A percentile compares a stretch with the other conserved stretches of the same genome.
phyloP scores from a whole-genome alignment of 768 basidiomycete species.

The Pulveroboletus frians region DNA sequence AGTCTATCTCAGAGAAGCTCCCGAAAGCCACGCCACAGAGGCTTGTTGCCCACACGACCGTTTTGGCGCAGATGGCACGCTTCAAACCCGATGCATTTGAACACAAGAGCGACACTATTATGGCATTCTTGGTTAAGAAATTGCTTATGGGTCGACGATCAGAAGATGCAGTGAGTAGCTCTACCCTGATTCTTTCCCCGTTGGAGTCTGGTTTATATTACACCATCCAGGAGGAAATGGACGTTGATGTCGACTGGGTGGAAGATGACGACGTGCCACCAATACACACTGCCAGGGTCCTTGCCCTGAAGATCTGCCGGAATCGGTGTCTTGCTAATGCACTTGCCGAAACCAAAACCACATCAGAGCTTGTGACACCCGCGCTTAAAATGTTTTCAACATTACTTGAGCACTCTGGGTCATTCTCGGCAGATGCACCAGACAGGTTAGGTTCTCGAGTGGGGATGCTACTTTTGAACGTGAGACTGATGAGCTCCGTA shows the following conservation, averaged over 20 bases:
- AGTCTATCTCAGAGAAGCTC: constrained; percentile 60
- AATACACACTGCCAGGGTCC: constrained; percentile 62
- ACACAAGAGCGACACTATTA: constrained; percentile 67
- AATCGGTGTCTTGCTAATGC: constrained; percentile 75
- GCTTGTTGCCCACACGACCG: constrained; percentile 63
- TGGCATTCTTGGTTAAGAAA: constrained; percentile 64
- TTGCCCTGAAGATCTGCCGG: constrained; percentile 74
- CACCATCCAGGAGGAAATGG: constrained; percentile 47
- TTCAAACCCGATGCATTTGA: constrained; percentile 73
- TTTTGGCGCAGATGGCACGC: constrained; percentile 68
- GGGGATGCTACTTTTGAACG: neutral
- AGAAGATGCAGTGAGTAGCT: constrained; percentile 40
- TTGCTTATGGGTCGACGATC: constrained; percentile 57
- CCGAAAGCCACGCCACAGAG: constrained; percentile 41
- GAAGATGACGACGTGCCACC: constrained; percentile 58
- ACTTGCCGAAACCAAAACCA: constrained; percentile 49
- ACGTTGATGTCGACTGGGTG: constrained; percentile 69
- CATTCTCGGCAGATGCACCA: constrained; percentile 47
- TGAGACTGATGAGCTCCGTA: constrained; percentile 25
- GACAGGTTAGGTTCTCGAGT: constrained; percentile 42
- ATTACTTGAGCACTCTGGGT: constrained; percentile 66
- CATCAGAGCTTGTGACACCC: constrained; percentile 65
- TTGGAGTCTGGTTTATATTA: neutral
- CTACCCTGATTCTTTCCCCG: neutral
- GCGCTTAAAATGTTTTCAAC: constrained; percentile 71